Base-by-base conservation (phyloP, 2,329 filamentous ascomycete genomes). In the Alternaria arbusti region DNA sequence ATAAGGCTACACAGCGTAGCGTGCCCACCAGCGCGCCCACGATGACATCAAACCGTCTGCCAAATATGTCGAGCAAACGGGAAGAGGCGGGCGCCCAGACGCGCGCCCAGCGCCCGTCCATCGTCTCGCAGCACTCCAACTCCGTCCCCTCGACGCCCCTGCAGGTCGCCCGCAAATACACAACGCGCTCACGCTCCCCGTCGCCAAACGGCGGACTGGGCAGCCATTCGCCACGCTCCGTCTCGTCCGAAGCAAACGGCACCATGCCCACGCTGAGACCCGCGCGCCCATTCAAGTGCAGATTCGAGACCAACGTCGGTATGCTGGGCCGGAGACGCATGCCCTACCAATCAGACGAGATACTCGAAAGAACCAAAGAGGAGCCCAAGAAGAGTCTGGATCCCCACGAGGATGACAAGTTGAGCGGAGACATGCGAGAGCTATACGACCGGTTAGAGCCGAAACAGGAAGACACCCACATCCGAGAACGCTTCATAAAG, bases 101-200 rank as follows among this genome's bases (percentile, higher is more conserved):
- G 44, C 73, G 74, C 47, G 57, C 68, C 26, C 72, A 82, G 77
- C 82, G 86, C 69, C 82, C 85, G 63, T 81, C 86, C 66, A 80
- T 87, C 68, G 81, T 82, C 62, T 86, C 85, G 50, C 88, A 89
- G 56, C 88, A 96, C 77, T 96, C 95, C 23, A 97, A 87, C 78
- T 98, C 95, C 9, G 92, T 97, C 52, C 95, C 95, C 1, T 96
- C 95, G 1, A 98, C 95, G 4, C 96, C 95, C 9, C 92, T 95
- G 75, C 94, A 97, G 79, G 91, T 92, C 80, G 89, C 94, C 69
- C 89, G 93, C 63, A 90, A 94, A 73, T 91, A 96, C 74, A 91
- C 91, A 77, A 96, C 94, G 51, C 88, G 87, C 74, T 90, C 90
- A 43, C 88, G 88, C 74, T 90, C 89, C 30, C 94, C 93, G 10